Base-by-base conservation (phyloP, 306 rosid genomes). In the Ceratonia siliqua region DNA sequence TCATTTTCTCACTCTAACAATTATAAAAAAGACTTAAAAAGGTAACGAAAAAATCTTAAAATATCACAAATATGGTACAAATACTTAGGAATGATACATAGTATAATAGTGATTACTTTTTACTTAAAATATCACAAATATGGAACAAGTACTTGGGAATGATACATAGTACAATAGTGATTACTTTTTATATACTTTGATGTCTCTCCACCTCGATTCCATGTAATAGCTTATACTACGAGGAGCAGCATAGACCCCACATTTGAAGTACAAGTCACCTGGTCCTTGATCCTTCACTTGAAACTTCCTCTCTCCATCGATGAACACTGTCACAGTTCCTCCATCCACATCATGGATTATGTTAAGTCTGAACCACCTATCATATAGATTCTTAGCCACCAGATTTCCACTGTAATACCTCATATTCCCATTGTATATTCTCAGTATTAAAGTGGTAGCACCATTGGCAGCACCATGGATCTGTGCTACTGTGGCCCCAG, bases 401-500 rank as follows among this genome's bases (percentile, higher is more conserved):
- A 86, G 2, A 5, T 49, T 41, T 24, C 45, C 14, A 5, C 53
- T 58, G 39, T 86, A 83, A 28, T 81, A 83, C 74, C 79, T 75
- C 75, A 83, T 68, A 2, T 73, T 80, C 38, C 86, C 90, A 15
- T 68, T 56, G 55, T 84, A 79, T 49, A 87, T 79, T 73, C 86
- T 76, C 14, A 82, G 77, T 17, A 72, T 38, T 11, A 79, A 0
- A 1, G 87, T 79, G 3, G 91, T 84, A 0, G 71, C 54, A 45
- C 85, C 81, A 0, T 69, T 30, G 0, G 80, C 59, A 22, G 86
- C 84, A 17, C 91, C 88, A 64, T 73, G 83, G 30, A 87, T 73
- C 54, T 87, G 88, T 41, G 81, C 81, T 11, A 84, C 9, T 18
- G 85, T 84, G 18, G 77, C 88, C 41, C 87, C 85, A 0, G 85